These are phyloP conservation scores for Hypericum androsaemum DNA, from an alignment of 345 rosid genomes.

Conservation along the genomic window DNA sequence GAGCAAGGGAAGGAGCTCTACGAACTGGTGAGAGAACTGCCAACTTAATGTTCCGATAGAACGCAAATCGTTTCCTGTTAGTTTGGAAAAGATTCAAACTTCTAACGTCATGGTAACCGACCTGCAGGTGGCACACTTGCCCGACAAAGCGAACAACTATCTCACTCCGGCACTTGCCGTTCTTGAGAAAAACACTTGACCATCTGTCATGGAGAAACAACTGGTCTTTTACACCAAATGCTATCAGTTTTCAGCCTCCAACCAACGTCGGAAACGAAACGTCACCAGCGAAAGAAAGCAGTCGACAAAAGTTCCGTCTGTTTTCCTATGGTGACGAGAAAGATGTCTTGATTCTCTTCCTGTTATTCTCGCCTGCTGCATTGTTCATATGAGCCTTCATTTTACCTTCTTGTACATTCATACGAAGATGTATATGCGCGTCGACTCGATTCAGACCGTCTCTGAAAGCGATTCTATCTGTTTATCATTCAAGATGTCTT, in stretches of 20 bases:
- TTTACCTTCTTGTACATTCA: conserved; percentile 8
- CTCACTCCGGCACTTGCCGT: conserved; percentile 82
- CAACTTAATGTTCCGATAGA: neutral
- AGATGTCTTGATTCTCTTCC: neutral
- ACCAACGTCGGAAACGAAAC: neutral
- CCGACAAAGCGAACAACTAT: conserved; percentile 95
- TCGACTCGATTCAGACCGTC: too few species aligned
- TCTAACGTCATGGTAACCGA: neutral
- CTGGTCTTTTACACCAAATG: too few species aligned
- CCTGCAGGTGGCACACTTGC: conserved; percentile 84
- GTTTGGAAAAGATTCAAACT: too few species aligned
- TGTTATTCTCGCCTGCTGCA: neutral
- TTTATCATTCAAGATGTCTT: too few species aligned
- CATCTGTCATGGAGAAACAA: neutral
- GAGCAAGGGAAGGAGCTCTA: conserved; percentile 86
- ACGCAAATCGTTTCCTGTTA: neutral
- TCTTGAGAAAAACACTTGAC: conserved; percentile 80
- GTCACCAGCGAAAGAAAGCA: too few species aligned
- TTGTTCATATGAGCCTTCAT: neutral
- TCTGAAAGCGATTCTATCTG: too few species aligned
- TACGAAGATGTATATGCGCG: neutral
- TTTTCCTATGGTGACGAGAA: neutral
- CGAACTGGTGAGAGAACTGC: conserved; percentile 52
- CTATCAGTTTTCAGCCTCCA: too few species aligned
- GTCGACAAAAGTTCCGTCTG: neutral